Conservation (phyloP, 768 basidiomycete species). For the Xerocomus brunneocitrinus region DNA sequence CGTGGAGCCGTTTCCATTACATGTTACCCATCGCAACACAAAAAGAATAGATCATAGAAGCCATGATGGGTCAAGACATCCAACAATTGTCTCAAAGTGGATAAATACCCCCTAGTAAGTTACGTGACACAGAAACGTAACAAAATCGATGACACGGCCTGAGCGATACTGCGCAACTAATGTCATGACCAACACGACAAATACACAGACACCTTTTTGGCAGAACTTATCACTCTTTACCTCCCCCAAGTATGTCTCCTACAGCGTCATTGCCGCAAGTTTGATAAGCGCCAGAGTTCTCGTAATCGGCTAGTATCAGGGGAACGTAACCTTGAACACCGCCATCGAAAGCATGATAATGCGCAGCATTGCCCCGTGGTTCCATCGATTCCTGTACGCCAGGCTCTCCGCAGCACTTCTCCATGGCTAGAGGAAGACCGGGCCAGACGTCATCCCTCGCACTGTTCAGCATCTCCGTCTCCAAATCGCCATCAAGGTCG, state of each 20-base stretch:
- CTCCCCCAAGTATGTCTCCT: background rate
- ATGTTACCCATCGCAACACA: too few species aligned
- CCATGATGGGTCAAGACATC: too few species aligned
- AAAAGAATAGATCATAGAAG: too few species aligned
- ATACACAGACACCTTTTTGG: background rate
- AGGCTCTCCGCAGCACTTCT: background rate
- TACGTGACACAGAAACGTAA: background rate
- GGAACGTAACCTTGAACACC: constrained; percentile 6
- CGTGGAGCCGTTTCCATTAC: too few species aligned
- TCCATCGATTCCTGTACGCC: background rate
- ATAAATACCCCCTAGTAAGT: background rate
- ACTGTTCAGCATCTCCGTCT: constrained; percentile 23
- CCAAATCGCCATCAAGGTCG: constrained; percentile 25
- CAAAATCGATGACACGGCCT: background rate
- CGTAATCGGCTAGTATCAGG: constrained; percentile 7
- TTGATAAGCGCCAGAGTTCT: constrained; percentile 2
- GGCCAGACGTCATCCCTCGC: constrained; percentile 19
- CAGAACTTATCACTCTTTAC: constrained; percentile 1
- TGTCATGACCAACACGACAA: background rate
- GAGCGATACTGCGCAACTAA: background rate
- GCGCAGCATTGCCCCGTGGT: constrained; percentile 1
- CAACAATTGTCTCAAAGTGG: too few species aligned
- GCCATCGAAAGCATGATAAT: background rate
- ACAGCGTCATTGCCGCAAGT: background rate
- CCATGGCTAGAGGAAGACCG: constrained; percentile 11